phyloP scores from a whole-genome alignment of 208 protist species.

The Leishmania braziliensis region DNA sequence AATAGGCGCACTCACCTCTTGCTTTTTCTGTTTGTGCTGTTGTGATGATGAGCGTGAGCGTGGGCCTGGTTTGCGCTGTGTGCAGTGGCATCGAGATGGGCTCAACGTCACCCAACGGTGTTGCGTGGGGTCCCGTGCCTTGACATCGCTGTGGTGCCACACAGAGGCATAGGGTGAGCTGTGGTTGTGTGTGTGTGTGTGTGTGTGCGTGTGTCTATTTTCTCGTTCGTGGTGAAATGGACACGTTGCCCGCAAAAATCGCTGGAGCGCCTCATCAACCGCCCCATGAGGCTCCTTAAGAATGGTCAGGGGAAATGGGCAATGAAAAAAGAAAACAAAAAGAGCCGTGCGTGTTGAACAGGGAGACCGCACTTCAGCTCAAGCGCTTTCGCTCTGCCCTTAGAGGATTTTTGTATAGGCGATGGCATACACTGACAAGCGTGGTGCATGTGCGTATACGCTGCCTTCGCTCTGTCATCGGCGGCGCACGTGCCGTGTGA shows the following conservation, averaged over 20 bases:
- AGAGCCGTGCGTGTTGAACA: neutral
- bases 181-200: neutral
- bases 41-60: neutral
- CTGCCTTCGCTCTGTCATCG: neutral
- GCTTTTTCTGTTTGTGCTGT: neutral
- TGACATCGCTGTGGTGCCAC: neutral
- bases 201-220: neutral
- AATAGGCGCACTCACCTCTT: neutral
- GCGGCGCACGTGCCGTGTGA: neutral
- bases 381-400: neutral
- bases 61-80: neutral
- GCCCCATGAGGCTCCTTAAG: neutral
- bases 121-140: neutral
- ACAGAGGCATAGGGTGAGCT: neutral
- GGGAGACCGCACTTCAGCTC: neutral
- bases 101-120: neutral
- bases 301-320: neutral
- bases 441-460: neutral
- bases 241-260: neutral
- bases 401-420: neutral
- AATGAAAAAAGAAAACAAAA: neutral
- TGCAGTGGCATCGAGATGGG: neutral
- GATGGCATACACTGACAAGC: neutral
- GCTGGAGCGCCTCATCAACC: neutral
- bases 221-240: neutral